Evolutionary conservation across 2,329 filamentous ascomycete species (phyloP).

Genomic region (Aspergillus cejpii): DNA sequence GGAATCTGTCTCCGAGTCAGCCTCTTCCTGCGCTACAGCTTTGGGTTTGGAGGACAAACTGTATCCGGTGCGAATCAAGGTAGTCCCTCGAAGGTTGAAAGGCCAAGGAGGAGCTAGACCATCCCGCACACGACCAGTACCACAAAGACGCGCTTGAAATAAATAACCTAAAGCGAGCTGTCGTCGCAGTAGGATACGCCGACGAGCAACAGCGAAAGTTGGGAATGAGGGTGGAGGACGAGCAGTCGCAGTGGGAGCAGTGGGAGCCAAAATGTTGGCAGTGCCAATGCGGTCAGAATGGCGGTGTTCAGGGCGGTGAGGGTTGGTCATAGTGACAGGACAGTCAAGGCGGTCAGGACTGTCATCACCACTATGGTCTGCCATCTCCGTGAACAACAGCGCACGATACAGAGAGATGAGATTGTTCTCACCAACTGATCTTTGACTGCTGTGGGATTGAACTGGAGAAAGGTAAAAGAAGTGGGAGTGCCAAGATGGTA

Average conservation of each 20-base stretch:
- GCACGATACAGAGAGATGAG: conserved; percentile 1
- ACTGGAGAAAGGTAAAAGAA: conserved; percentile 3
- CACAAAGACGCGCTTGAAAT: background rate
- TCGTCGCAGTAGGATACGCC: background rate
- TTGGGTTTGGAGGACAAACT: conserved; percentile 16
- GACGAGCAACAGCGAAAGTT: background rate
- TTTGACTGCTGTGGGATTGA: background rate
- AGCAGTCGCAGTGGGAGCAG: no score
- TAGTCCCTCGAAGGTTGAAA: conserved; percentile 19
- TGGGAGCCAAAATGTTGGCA: conserved; percentile 1
- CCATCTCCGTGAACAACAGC: background rate
- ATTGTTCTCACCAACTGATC: background rate
- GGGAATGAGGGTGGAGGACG: background rate
- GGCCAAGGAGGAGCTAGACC: conserved; percentile 18
- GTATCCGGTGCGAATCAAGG: conserved; percentile 22
- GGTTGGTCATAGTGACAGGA: conserved; percentile 17
- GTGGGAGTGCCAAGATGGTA: conserved; percentile 26
- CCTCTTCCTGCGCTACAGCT: conserved; percentile 2
- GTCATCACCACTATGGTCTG: conserved; percentile 19
- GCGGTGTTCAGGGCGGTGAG: conserved; percentile 15
- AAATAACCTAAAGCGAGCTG: background rate
- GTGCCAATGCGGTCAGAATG: conserved; percentile 3
- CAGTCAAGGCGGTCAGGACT: conserved; percentile 14
- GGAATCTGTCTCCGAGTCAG: background rate
- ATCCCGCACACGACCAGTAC: conserved; percentile 15